Evolutionary conservation across 306 rosid genomes (phyloP), one percentile per base, ranked within the genome.

Genomic region (Adenanthera pavonina): DNA sequence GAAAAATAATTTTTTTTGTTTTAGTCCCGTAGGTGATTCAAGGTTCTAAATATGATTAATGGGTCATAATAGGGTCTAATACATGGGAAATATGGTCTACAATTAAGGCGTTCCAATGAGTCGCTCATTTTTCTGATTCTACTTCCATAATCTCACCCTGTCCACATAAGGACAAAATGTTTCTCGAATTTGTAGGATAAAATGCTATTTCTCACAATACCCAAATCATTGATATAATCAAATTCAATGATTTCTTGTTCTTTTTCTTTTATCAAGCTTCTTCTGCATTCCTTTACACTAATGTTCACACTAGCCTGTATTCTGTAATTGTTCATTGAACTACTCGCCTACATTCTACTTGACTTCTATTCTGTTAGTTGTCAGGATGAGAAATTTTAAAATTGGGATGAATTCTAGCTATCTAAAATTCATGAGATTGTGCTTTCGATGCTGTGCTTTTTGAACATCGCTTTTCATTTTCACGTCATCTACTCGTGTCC

Each of bases 401-500:
- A 35, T 51, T 16, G 2, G n/a, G 16, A 51, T 34, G 61, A 52
- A 15, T 30, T 49, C 33, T 15, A 72, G 16, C 8, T 33, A 16
- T 75, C 16, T 43, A 33, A 43, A 43, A 25, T 59, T 40, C 36
- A 30, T n/a, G 3, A 51, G 35, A 71, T 8, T 30, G 7, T 46
- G 78, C 62, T 30, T 15, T 8, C 0, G 72, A 67, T 40, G 5
- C 7, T 13, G 25, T 48, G 1, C 34, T 47, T 47, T 14, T n/a
- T 52, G 6, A 49, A 74, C 65, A 53, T 36, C 11, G 1, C 13
- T 36, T 16, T 15, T 13, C 52, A 15, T 43, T 52, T 51, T 0
- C 5, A 4, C 34, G 51, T 78, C 73, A 68, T 61, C 38, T 64
- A 71, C 79, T 62, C 82, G 40, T 79, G 40, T 17, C 36, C 47